Evolutionary conservation across 202 grass and related monocot genomes (phyloP).

Genomic region (Digitaria exilis): DNA sequence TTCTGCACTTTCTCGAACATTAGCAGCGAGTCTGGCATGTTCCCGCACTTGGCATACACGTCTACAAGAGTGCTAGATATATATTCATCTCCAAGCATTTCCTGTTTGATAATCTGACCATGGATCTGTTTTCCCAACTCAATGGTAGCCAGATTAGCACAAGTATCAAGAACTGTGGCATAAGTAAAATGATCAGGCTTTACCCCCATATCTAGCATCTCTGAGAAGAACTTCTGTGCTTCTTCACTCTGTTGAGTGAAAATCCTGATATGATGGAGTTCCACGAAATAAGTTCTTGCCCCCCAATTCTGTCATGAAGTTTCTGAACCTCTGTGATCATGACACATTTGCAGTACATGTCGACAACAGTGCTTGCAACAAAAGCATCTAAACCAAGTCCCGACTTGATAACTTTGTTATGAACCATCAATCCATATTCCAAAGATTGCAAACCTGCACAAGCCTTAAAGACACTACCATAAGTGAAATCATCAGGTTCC

Average conservation of each 20-base stretch:
- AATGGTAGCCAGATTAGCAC: conserved; percentile 84
- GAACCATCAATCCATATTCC: conserved; percentile 70
- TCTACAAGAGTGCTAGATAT: conserved; percentile 78
- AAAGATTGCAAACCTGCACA: conserved; percentile 79
- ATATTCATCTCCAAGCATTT: conserved; percentile 75
- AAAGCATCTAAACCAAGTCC: conserved; percentile 76
- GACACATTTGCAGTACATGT: conserved; percentile 91
- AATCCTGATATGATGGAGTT: conserved; percentile 98
- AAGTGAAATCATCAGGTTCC: conserved; percentile 87
- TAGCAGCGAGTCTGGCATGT: conserved; percentile 64
- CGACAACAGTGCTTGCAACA: conserved; percentile 77
- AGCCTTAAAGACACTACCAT: conserved; percentile 87
- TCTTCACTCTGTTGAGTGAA: conserved; percentile 84
- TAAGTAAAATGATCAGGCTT: conserved; percentile 84
- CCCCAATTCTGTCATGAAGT: conserved; percentile 74
- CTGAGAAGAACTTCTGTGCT: conserved; percentile 74
- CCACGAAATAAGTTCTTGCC: conserved; percentile 68
- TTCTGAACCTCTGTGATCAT: conserved; percentile 74
- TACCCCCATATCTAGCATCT: conserved; percentile 71
- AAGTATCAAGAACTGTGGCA: conserved; percentile 81
- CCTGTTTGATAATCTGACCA: conserved; percentile 79
- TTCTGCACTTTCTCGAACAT: conserved; percentile 67
- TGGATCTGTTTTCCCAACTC: conserved; percentile 84
- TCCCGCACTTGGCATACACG: conserved; percentile 89
- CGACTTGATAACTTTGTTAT: conserved; percentile 86